Conservation (phyloP, 2,329 filamentous ascomycete species). For the Talaromyces albobiverticillius region DNA sequence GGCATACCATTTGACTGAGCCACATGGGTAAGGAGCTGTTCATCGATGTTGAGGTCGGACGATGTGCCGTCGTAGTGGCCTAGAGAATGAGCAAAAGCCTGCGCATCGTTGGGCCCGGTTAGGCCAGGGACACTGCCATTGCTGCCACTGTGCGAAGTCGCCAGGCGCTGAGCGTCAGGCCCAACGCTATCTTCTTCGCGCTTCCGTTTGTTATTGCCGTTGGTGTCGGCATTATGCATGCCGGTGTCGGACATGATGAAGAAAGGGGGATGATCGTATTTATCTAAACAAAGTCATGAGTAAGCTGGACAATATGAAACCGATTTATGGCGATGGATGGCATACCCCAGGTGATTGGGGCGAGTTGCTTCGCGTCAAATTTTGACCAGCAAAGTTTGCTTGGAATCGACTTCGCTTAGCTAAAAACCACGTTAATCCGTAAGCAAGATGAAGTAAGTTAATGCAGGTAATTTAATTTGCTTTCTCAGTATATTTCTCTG, state of each 20-base stretch:
- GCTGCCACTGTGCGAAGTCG: conserved; percentile 35
- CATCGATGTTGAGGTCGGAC: conserved; percentile 41
- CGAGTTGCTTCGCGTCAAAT: conserved; percentile 1
- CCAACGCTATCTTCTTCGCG: conserved; percentile 39
- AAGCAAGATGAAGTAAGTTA: neutral
- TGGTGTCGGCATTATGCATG: conserved; percentile 33
- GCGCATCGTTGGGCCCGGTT: conserved; percentile 23
- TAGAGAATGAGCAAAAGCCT: conserved; percentile 34
- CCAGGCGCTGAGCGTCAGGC: conserved; percentile 37
- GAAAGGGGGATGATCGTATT: neutral
- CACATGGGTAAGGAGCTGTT: conserved; percentile 48
- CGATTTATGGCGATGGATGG: neutral
- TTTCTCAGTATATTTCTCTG: neutral
- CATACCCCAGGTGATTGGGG: conserved; percentile 7
- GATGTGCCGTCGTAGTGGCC: conserved; percentile 34
- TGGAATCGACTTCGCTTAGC: neutral
- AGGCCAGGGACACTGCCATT: conserved; percentile 36
- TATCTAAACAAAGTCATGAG: conserved; percentile 4
- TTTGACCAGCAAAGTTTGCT: neutral
- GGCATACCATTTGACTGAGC: conserved; percentile 54
- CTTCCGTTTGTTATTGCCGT: conserved; percentile 37
- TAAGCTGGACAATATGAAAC: neutral
- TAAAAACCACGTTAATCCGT: neutral
- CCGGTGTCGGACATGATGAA: conserved; percentile 37
- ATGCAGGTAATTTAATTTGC: neutral